Evolutionary conservation across 208 protist genomes (phyloP).

Genomic region (Novymonas esmeraldas): DNA sequence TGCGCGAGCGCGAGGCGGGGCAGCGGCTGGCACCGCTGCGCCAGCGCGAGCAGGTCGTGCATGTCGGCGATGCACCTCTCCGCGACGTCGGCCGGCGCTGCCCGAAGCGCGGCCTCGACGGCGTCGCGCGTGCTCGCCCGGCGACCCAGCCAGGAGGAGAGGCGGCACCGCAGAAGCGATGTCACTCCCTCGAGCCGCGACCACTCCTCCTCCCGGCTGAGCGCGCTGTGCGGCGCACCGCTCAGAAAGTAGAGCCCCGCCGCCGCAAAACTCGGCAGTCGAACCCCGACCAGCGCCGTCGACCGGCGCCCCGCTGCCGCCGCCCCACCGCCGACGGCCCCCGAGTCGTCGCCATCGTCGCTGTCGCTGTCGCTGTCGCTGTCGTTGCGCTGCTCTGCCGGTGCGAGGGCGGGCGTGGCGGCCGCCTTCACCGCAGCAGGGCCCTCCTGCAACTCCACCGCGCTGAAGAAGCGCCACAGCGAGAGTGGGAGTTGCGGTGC

Average conservation of each 20-base stretch:
- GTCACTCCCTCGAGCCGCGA: slow-evolving; percentile 68
- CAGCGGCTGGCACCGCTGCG: slow-evolving; percentile 54
- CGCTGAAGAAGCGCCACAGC: slow-evolving; percentile 66
- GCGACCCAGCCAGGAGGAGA: slow-evolving; percentile 40
- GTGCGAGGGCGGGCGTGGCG: neutral
- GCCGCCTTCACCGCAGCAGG: slow-evolving; percentile 7
- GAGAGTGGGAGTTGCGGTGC: slow-evolving; percentile 31
- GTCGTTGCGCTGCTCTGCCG: neutral
- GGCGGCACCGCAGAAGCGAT: slow-evolving; percentile 52
- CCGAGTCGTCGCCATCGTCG: slow-evolving; percentile 22
- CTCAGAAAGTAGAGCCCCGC: slow-evolving; percentile 66
- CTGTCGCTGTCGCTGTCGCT: slow-evolving; percentile 9
- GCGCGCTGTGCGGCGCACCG: slow-evolving; percentile 38
- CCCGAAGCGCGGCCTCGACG: slow-evolving; percentile 15
- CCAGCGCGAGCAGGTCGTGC: slow-evolving; percentile 30
- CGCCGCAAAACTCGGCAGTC: slow-evolving; percentile 47
- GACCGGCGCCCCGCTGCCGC: neutral
- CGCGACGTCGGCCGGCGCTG: slow-evolving; percentile 7
- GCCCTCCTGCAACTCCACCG: slow-evolving; percentile 52
- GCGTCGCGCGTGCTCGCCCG: slow-evolving; percentile 25
- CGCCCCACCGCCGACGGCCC: neutral
- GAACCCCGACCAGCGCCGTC: neutral
- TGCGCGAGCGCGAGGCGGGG: slow-evolving; percentile 45
- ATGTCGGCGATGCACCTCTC: slow-evolving; percentile 43
- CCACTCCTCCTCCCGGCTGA: slow-evolving; percentile 41